phyloP scores from a whole-genome alignment of 2,329 filamentous ascomycete genomes.

The Whalleya microplaca region DNA sequence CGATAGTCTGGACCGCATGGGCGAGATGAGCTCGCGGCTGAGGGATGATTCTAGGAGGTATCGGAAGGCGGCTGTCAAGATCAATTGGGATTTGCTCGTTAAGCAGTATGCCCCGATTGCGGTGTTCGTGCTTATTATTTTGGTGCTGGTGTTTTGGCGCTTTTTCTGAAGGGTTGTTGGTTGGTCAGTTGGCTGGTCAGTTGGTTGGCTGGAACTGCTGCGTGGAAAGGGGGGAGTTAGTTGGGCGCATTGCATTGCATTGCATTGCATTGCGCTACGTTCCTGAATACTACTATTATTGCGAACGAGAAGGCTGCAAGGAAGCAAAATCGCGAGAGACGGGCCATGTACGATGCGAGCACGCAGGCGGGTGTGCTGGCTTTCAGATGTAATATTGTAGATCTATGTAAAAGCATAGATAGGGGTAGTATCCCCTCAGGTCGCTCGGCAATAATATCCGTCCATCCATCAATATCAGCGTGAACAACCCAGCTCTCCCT shows the following conservation, averaged over 20 bases:
- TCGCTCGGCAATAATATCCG: not conserved
- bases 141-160: conserved; percentile 89
- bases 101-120: conserved; percentile 97
- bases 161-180: conserved; percentile 68
- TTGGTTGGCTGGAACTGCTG: not conserved
- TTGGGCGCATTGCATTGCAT: not conserved
- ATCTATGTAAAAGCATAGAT: not conserved
- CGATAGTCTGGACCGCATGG: conserved; percentile 95
- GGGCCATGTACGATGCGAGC: not conserved
- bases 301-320: not conserved
- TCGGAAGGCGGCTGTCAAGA: conserved; percentile 85
- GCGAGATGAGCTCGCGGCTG: conserved; percentile 85
- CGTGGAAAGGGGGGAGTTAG: not conserved
- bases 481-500: too few relatives aligned
- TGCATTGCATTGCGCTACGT: not conserved
- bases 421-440: not conserved
- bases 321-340: not conserved
- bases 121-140: conserved; percentile 76
- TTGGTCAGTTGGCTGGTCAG: too few relatives aligned
- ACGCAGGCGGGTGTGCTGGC: not conserved
- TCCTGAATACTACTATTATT: not conserved
- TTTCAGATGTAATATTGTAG: not conserved
- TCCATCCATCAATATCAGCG: not conserved
- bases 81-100: conserved; percentile 95
- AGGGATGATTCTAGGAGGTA: conserved; percentile 96